phyloP scores from a whole-genome alignment of 768 basidiomycete genomes.

The Calocera viscosa region DNA sequence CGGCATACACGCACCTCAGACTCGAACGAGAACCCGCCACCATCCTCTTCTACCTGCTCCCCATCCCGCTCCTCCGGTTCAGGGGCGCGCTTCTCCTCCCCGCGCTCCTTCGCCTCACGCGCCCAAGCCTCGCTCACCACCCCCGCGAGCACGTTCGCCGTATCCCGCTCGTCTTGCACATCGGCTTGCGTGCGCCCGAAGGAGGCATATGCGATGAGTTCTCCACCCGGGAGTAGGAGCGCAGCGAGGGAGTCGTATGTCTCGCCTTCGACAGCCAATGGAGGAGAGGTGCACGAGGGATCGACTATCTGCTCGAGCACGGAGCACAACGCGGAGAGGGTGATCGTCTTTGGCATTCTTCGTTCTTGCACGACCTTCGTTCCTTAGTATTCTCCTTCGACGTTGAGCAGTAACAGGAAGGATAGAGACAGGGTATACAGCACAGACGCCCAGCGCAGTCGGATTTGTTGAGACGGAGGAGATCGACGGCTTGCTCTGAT shows the following conservation, averaged over 20 bases:
- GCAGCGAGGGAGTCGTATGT: neutral
- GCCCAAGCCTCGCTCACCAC: conserved; percentile 7
- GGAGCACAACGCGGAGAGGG: neutral
- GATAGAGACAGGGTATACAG: too few relatives aligned
- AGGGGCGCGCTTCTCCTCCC: neutral
- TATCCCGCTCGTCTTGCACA: neutral
- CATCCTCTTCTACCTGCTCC: neutral
- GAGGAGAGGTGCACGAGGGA: neutral
- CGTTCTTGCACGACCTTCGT: neutral
- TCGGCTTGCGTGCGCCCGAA: neutral
- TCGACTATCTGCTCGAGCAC: neutral
- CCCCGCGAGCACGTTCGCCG: neutral
- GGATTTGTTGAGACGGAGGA: too few relatives aligned
- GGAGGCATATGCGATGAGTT: neutral
- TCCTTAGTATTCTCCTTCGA: too few relatives aligned
- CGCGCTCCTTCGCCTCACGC: neutral
- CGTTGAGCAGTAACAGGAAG: too few relatives aligned
- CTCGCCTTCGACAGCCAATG: neutral
- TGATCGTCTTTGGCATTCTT: neutral
- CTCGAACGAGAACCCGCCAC: neutral
- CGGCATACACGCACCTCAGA: neutral
- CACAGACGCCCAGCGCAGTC: too few relatives aligned
- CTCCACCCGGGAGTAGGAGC: neutral
- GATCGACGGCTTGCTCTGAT: too few relatives aligned
- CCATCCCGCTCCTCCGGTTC: neutral